Percentiles rank a stretch among this genome's conserved stretches.
These are phyloP conservation scores for Alternaria arborescens DNA, from an alignment of 2,329 filamentous ascomycete species.

Conservation along the genomic window DNA sequence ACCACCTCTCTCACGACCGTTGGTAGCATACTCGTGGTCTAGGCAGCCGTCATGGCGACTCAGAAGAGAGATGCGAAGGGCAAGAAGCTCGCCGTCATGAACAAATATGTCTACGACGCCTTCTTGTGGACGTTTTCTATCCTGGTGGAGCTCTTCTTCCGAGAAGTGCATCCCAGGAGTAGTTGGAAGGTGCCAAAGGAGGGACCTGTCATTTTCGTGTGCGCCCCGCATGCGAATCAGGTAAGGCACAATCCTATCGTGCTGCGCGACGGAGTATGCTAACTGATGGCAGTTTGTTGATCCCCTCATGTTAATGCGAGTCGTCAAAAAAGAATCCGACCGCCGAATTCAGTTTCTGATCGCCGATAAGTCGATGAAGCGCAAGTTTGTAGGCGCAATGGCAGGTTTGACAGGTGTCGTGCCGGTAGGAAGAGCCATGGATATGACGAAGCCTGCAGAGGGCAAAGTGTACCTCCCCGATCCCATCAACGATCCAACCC, in stretches of 20 bases:
- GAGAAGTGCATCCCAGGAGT: conserved; percentile 92
- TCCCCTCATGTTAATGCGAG: conserved; percentile 90
- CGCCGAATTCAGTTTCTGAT: conserved; percentile 92
- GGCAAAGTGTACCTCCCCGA: conserved; percentile 91
- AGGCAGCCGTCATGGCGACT: conserved; percentile 21
- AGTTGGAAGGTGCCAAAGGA: conserved; percentile 92
- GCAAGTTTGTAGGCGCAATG: conserved; percentile 86
- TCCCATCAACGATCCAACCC: conserved; percentile 81
- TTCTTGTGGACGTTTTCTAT: conserved; percentile 82
- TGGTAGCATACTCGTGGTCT: conserved; percentile 6
- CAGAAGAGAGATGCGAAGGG: conserved; percentile 31
- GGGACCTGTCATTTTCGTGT: conserved; percentile 93
- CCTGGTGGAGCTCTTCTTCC: conserved; percentile 95
- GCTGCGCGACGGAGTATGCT: conserved; percentile 3
- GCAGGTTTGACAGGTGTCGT: conserved; percentile 87
- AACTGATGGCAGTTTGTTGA: conserved; percentile 79
- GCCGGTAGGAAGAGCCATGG: conserved; percentile 91
- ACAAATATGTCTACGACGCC: conserved; percentile 77
- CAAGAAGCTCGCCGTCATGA: conserved; percentile 63
- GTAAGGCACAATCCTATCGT: conserved; percentile 21
- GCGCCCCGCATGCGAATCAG: conserved; percentile 90
- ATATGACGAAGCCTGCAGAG: conserved; percentile 79
- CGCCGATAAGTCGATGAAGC: conserved; percentile 92
- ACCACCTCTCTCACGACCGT: background rate
- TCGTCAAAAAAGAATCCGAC: conserved; percentile 83